phyloP scores from a whole-genome alignment of 2,329 filamentous ascomycete genomes.

The Domatiomyces globalis region DNA sequence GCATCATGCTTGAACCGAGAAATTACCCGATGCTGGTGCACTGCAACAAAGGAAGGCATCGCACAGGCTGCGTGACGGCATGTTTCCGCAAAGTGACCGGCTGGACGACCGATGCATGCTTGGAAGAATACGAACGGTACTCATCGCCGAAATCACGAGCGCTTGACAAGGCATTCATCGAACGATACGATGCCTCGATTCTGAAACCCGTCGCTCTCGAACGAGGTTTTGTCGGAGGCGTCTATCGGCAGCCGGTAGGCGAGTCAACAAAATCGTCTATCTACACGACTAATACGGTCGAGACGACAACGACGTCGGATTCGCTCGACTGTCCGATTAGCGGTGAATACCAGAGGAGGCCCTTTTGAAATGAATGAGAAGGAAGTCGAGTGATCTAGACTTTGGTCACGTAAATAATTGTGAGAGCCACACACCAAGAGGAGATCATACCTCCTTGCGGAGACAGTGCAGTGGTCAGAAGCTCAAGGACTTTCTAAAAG shows the following conservation, averaged over 20 bases:
- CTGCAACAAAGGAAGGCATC: constrained; percentile 89
- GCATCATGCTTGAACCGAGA: constrained; percentile 53
- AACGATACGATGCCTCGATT: constrained; percentile 12
- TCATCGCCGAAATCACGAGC: constrained; percentile 37
- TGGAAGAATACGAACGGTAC: constrained; percentile 61
- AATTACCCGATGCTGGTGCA: constrained; percentile 77
- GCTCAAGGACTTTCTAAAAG: no score
- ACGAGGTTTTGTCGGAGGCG: constrained; percentile 16
- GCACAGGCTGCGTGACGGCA: constrained; percentile 78
- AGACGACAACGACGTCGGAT: constrained; percentile 9
- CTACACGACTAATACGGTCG: constrained; percentile 17
- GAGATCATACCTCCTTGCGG: not conserved
- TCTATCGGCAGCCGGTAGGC: constrained; percentile 11
- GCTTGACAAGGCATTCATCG: constrained; percentile 18
- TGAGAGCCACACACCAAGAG: not conserved
- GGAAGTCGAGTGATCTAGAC: not conserved
- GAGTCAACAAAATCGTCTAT: constrained; percentile 12
- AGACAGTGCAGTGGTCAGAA: not conserved
- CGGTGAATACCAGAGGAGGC: not conserved
- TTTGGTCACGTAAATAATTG: not conserved
- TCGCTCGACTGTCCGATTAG: constrained; percentile 1
- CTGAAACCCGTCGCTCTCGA: constrained; percentile 17
- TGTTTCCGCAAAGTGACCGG: constrained; percentile 60
- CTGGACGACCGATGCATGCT: constrained; percentile 47
- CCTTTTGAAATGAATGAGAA: no score